Evolutionary conservation across 2,329 filamentous ascomycete species (phyloP), one percentile per base, ranked within the genome.

Genomic region (Capronia americana): DNA sequence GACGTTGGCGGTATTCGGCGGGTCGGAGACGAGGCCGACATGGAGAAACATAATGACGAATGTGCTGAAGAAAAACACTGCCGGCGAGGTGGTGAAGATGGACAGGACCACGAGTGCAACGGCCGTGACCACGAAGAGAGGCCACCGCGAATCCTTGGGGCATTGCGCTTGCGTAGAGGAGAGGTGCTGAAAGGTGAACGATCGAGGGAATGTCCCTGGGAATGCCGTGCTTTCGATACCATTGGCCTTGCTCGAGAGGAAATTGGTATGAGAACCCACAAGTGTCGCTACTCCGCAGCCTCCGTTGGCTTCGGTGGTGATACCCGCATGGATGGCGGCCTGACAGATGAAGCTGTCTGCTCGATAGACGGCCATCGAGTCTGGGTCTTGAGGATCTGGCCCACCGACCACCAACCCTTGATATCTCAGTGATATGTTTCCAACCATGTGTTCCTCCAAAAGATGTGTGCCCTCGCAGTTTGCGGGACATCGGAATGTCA

Each of bases 321-420:
- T 84, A 23, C 92, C 93, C 0, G 92, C 88, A 75, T 97, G 93
- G 57, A 96, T 91, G 38, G 92, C 93, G 12, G 93, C 85, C 65
- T 88, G 89, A 75, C 93, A 97, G 62, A 97, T 89, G 79, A 92
- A 96, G 14, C 92, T 96, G 78, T 97, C 93, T 10, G 91, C 92
- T 20, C 95, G 90, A 77, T 98, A 98, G 24, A 91, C 82, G 0
- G 89, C 85, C 59, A 81, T 79, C 0, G 72, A 72, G 5, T 78
- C 75, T 1, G 78, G 74, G 4, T 77, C 77, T 14, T 74, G 74
- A 0, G 75, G 73, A 20, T 76, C 71, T 2, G 81, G 77, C 1
- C 85, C 85, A 38, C 85, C 85, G 28, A 87, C 77, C 0, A 87
- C 81, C 20, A 86, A 76, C 1, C 79, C 74, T 64, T 80, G 79